A percentile compares a stretch with the other conserved stretches of the same genome.
These are phyloP conservation scores for Akanthomyces dipterigenus DNA, from an alignment of 2,329 filamentous ascomycete genomes.

Conservation along the genomic window DNA sequence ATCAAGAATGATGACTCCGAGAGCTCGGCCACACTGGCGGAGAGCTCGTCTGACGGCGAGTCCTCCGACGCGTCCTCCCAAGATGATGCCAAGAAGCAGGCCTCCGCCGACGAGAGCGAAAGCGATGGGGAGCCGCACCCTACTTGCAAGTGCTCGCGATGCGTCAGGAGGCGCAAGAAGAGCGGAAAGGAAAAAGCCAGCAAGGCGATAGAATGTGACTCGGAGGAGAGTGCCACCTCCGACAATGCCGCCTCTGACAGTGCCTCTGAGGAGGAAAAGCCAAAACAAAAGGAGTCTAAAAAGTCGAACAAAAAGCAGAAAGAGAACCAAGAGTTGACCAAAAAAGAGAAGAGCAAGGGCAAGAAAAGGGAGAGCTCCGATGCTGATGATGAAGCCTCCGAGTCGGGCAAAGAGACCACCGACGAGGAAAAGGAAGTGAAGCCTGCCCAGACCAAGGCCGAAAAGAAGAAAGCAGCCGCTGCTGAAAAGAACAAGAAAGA, in stretches of 20 bases:
- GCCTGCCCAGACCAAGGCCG: constrained; percentile 8
- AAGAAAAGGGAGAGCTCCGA: constrained; percentile 18
- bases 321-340: constrained; percentile 6
- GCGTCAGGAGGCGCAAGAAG: constrained; percentile 3
- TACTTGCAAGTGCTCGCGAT: constrained; percentile 3
- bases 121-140: constrained; percentile 5
- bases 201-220: not conserved
- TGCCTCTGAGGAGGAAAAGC: not conserved
- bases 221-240: not conserved
- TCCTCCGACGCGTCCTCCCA: constrained; percentile 15
- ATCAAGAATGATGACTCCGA: constrained; percentile 18
- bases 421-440: constrained; percentile 12
- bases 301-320: constrained; percentile 10
- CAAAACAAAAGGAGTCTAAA: not conserved
- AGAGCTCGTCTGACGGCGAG: constrained; percentile 10
- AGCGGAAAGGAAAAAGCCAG: not conserved
- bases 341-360: constrained; percentile 18
- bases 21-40: constrained; percentile 14
- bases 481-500: constrained; percentile 14
- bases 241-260: not conserved
- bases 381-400: constrained; percentile 20
- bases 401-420: constrained; percentile 17
- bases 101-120: not conserved
- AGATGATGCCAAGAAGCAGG: constrained; percentile 10
- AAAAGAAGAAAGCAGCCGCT: not conserved